Evolutionary conservation across 2,329 filamentous ascomycete species (phyloP), one percentile per base, ranked within the genome.

Genomic region (Colletotrichum truncatum): DNA sequence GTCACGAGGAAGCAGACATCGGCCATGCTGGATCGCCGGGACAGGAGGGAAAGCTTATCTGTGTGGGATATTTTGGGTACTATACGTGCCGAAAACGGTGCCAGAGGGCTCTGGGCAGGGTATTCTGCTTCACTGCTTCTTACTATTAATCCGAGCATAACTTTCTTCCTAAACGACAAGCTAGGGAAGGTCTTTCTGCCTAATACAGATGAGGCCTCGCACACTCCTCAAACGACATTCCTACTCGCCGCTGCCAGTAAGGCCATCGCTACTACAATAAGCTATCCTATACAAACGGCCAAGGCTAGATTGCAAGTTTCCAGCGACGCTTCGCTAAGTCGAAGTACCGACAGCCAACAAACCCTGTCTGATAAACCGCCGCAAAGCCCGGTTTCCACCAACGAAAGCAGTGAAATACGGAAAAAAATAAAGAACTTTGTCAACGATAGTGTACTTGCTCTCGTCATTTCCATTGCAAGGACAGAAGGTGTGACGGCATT

Each of bases 231-330:
- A 11, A 66, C 46, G 6, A 66, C 60, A 4, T 87, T 87, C 67
- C 67, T 86, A 10, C 74, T 86, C 32, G 93, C 94, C 0, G 93
- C 93, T 0, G 74, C 91, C 25, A 94, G 91, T 77, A 97, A 97
- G 78, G 89, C 89, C 1, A 80, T 91, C 23, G 93, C 93, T 0
- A 93, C 90, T 7, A 85, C 88, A 0, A 80, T 94, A 62, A 97
- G 92, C 1, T 97, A 97, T 74, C 94, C 94, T 0, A 91, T 97
- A 75, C 92, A 92, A 61, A 88, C 94, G 28, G 93, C 93, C n/a
- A 95, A 95, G 79, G 88, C 92, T 2, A 85, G 93, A 25, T 85
- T 93, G 3, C 93, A 97, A 6, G 52, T 59, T 23, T 64, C 64
- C 21, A 34, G 57, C 12, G 39, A 18, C 16, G 16, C 60, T 21